Conservation (phyloP, 176 grass and related monocot species). For the Cenchrus americanus region DNA sequence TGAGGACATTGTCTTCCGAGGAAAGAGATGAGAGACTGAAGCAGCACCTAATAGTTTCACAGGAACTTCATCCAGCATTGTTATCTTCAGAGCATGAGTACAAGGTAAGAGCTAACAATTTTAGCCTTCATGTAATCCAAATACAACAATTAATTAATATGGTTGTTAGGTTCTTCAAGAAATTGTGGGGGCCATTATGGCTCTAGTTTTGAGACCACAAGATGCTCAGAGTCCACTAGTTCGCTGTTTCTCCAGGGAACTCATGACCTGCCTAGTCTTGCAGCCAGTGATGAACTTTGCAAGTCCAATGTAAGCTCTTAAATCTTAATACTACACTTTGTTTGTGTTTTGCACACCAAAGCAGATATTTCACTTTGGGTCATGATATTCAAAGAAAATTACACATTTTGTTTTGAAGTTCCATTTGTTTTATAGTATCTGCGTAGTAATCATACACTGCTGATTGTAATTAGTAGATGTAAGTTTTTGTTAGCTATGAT, state of each 20-base stretch:
- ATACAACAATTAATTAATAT: conserved; percentile 39
- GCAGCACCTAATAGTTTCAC: conserved; percentile 79
- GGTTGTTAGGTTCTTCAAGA: conserved; percentile 86
- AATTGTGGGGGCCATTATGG: conserved; percentile 82
- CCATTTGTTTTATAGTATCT: conserved; percentile 7
- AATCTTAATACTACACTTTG: conserved; percentile 30
- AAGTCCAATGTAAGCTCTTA: conserved; percentile 75
- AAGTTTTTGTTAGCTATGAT: conserved; percentile 11
- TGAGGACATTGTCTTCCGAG: conserved; percentile 88
- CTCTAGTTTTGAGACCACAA: conserved; percentile 81
- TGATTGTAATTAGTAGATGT: conserved; percentile 15
- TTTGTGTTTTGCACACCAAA: conserved; percentile 39
- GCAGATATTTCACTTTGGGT: conserved; percentile 32
- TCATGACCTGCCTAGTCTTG: conserved; percentile 84
- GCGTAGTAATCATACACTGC: neutral
- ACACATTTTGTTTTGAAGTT: conserved; percentile 30
- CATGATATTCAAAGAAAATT: conserved; percentile 2
- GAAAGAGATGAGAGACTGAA: conserved; percentile 97
- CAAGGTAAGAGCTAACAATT: conserved; percentile 57
- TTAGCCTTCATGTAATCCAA: conserved; percentile 31
- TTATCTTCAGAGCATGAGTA: conserved; percentile 93
- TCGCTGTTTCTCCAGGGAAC: conserved; percentile 81
- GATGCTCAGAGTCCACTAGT: conserved; percentile 89
- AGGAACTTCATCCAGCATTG: conserved; percentile 93
- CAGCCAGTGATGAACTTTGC: conserved; percentile 92